Base-by-base conservation (phyloP, 2,329 filamentous ascomycete species). In the Aspergillus glaucus region DNA sequence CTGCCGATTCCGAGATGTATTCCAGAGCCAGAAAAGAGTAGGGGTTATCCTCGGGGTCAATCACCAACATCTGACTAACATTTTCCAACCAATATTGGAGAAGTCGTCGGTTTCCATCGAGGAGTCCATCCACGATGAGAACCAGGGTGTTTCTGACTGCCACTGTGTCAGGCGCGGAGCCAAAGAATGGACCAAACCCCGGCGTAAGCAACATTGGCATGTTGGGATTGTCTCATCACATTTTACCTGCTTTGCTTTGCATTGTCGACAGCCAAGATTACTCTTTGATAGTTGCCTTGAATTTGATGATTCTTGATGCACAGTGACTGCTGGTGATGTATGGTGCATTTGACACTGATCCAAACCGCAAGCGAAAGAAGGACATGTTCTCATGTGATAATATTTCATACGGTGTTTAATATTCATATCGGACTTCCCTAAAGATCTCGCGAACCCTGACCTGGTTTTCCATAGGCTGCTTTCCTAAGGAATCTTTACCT, bases 161-260 rank as follows among this genome's bases (percentile, higher is more conserved):
- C 51, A 55, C 26, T 50, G 39, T 42, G 51, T 49, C 7, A 47
- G n/a, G 2, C 34, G 51, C 6, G 49, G 53, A 14, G 21, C 41
- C 34, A 51, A 50, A 12, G 30, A 47, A 40, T 51, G 54, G 49
- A 54, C 12, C 21, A 50, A 32, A 3, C 53, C 53, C 14, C 44
- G 53, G 17, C 49, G 51, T 26, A 44, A 41, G 9, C 53, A 55
- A 21, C 55, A 50, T 44, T 43, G 32, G 47, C 56, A 59, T 15
- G 37, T 44, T 22, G 56, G 56, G 48, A 46, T 53, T n/a, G 48
- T 44, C 46, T 59, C 53, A 15, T 59, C 56, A 34, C 56, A 59
- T 46, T 59, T 59, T 32, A 59, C 55, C 8, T 51, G 47, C 5
- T 51, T 48, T 40, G 43, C 15, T 44, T 54, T 54, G 49, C 56